These are phyloP conservation scores for Bruguiera hainesii DNA, from an alignment of 441 rosid genomes.

Conservation along the genomic window DNA sequence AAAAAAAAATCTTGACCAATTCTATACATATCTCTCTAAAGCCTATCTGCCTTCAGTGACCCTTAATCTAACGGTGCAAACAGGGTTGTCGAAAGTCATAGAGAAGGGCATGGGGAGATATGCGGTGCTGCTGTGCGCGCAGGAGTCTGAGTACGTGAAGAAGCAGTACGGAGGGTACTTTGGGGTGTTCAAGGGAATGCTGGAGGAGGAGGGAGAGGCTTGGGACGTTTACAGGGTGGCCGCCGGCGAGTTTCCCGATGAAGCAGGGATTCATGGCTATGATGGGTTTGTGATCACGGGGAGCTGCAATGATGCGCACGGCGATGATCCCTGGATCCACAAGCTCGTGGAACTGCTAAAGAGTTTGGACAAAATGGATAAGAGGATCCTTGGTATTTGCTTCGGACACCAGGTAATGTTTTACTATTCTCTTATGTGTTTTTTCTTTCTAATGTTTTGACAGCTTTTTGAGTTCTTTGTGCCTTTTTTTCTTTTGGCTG, in stretches of 20 bases:
- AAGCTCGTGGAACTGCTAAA: slow-evolving; percentile 38
- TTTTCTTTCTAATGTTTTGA: not conserved
- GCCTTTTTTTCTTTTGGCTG: not conserved
- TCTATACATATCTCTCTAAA: not conserved
- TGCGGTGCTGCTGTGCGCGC: slow-evolving; percentile 51
- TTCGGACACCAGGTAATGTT: slow-evolving; percentile 69
- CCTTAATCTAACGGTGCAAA: too few species aligned
- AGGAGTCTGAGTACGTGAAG: slow-evolving; percentile 53
- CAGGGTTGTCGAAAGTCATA: too few species aligned
- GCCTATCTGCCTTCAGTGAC: not conserved
- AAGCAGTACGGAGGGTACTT: slow-evolving; percentile 50
- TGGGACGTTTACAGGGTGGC: slow-evolving; percentile 48
- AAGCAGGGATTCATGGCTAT: slow-evolving; percentile 35
- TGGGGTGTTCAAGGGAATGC: slow-evolving; percentile 48
- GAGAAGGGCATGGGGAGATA: slow-evolving; percentile 36
- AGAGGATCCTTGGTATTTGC: slow-evolving; percentile 62
- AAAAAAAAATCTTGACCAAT: too few species aligned
- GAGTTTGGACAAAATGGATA: slow-evolving; percentile 45
- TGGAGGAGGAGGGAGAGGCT: slow-evolving; percentile 49
- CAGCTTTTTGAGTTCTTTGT: not conserved
- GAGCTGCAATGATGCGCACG: slow-evolving; percentile 63
- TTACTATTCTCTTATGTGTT: not conserved
- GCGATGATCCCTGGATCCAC: slow-evolving; percentile 60
- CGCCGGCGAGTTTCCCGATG: slow-evolving; percentile 50
- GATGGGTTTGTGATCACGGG: slow-evolving; percentile 74